phyloP scores from a whole-genome alignment of 495 filamentous ascomycete genomes.

The Pseudevernia furfuracea region DNA sequence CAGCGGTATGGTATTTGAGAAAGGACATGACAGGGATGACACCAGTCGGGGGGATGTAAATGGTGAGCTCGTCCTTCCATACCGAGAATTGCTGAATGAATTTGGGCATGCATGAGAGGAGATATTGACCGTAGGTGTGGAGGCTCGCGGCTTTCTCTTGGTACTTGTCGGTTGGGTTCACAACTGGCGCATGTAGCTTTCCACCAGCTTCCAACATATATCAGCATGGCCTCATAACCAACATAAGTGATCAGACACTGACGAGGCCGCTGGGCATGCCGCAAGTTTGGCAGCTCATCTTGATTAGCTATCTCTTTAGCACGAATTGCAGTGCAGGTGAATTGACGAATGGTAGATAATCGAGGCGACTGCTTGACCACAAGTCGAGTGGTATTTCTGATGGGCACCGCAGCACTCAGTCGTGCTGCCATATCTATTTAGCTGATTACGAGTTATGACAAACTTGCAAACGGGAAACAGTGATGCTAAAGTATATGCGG shows the following conservation, averaged over 20 bases:
- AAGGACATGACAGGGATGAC: constrained; percentile 88
- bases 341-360: constrained; percentile 17
- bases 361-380: not conserved
- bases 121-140: constrained; percentile 90
- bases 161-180: constrained; percentile 93
- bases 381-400: not conserved
- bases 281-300: constrained; percentile 53
- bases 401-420: constrained; percentile 4
- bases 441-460: not conserved
- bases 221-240: constrained; percentile 4
- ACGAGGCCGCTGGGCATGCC: constrained; percentile 56
- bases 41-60: constrained; percentile 82
- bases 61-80: constrained; percentile 97
- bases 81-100: constrained; percentile 98
- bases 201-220: constrained; percentile 42
- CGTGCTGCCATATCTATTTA: constrained; percentile 5
- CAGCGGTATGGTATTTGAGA: constrained; percentile 94
- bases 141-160: constrained; percentile 71
- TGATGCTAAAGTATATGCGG: no score
- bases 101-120: constrained; percentile 94
- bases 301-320: constrained; percentile 31
- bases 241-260: constrained; percentile 27
- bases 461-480: constrained; percentile 7
- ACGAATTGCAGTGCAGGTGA: constrained; percentile 25
- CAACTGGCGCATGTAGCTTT: constrained; percentile 64